Conservation (phyloP, 805 yeast species). For the Yarrowia sp. region DNA sequence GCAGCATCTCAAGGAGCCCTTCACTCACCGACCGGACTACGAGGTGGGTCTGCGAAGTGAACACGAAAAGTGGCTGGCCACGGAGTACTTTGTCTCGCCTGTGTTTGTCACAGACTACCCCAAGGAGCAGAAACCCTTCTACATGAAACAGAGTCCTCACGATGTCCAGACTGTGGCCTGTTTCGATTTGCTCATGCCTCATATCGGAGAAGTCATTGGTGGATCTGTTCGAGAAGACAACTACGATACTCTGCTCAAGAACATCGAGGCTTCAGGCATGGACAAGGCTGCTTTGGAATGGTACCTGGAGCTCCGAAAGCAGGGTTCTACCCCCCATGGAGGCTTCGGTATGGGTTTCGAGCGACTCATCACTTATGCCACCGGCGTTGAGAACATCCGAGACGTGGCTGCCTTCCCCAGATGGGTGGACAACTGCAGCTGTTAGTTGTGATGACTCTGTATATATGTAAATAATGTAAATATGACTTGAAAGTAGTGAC, state of each 20-base stretch:
- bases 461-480: slow-evolving; percentile 27
- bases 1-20: slow-evolving; percentile 49
- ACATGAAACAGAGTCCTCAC: slow-evolving; percentile 68
- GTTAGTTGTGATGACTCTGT: slow-evolving; percentile 46
- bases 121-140: slow-evolving; percentile 77
- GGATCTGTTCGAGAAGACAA: slow-evolving; percentile 90
- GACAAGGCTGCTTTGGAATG: slow-evolving; percentile 64
- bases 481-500: not conserved
- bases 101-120: slow-evolving; percentile 94
- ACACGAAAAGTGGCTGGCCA: slow-evolving; percentile 90
- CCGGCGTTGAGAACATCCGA: slow-evolving; percentile 77
- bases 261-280: slow-evolving; percentile 61
- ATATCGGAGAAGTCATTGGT: slow-evolving; percentile 91
- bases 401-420: slow-evolving; percentile 91
- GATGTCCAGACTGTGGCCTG: slow-evolving; percentile 74
- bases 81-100: slow-evolving; percentile 65
- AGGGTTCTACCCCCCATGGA: slow-evolving; percentile 92
- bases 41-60: slow-evolving; percentile 81
- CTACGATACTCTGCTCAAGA: slow-evolving; percentile 58
- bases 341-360: slow-evolving; percentile 98
- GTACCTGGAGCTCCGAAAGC: slow-evolving; percentile 76
- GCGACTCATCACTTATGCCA: slow-evolving; percentile 74
- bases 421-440: slow-evolving; percentile 61
- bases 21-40: slow-evolving; percentile 60
- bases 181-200: slow-evolving; percentile 87